Base-by-base conservation (phyloP, 345 rosid species). In the Eucalyptus dawsonii region DNA sequence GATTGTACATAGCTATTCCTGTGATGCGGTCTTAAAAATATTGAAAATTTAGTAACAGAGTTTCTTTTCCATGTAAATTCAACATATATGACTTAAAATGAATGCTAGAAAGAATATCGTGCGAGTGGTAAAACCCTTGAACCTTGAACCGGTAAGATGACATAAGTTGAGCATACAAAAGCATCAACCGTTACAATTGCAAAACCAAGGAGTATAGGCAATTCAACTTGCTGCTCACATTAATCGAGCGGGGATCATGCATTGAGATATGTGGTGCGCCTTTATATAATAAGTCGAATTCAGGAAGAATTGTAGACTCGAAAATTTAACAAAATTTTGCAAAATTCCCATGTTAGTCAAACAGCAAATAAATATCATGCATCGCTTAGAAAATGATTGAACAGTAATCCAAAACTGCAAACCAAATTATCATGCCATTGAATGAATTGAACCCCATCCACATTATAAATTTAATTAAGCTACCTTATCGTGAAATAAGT, bases 1-100 rank as follows among this genome's bases (percentile, higher is more conserved):
- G 69, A 0, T 7, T 13, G 5, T 13, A 1, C 1, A 65, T n/a
- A 65, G 21, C 7, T 10, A 14, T 8, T 31, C 4, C 5, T 8
- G 1, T 0, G 24, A 8, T 14, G 19, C 0, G 2, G 1, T 29
- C 14, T 2, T 60, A 27, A 27, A 60, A 12, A 2, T 53, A 5
- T 53, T 8, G 58, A 58, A 25, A 58, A 58, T 25, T 8, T 31
- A n/a, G 19, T 31, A 15, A 53, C 0, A 0, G 1, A 8, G 0
- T 9, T 34, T 3, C 2, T 69, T 31, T 69, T 69, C 4, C 42
- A 8, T 69, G 80, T 29, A 69, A 69, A 31, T 31, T 69, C 11
- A 16, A 67, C 3, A 2, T 0, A 8, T 8, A 11, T 8, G 76
- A 67, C 34, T 31, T 15, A 0, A 15, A n/a, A 67, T n/a, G 31